Evolutionary conservation across 495 filamentous ascomycete genomes (phyloP), one percentile per base, ranked within the genome.

Genomic region (Aspergillus hancockii): DNA sequence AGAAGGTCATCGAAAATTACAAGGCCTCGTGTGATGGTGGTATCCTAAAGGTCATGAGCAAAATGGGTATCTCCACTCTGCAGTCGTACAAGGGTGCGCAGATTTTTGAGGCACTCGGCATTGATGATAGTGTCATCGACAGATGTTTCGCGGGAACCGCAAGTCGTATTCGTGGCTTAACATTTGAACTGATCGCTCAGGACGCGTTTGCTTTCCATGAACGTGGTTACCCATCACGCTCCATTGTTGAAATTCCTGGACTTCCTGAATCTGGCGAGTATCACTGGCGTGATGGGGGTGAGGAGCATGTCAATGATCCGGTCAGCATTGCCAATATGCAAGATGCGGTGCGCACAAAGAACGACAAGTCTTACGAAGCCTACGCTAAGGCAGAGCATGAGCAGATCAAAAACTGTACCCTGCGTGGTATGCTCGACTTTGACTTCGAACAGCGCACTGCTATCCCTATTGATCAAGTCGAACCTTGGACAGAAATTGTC

Each of bases 1-100:
- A 96, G 49, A 82, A 86, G 60, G 86, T 98, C 52, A 90, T 99
- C 60, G 86, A 89, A 59, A 99, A 99, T 77, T 99, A 98, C 82
- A 96, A 95, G 80, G 90, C 94, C 67, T 99, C 94, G 49, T 95
- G 91, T 67, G 95, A 98, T 66, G 94, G 94, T 65, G 94, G 94
- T 75, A 97, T 99, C 60, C 82, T 99, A 57, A 99, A 99, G 79
- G 94, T 99, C 70, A 99, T 99, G 94, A 96, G 91, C 77, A 99
- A 99, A 82, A 99, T 99, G 94, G 94, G 94, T 76, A 99, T 99
- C 65, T 99, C 94, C 12, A 99, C 94, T 47, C 79, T 99, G 46
- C 91, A 94, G 71, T 95, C 90, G 65, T 99, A 99, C 82, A 99
- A 99, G 80, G 94, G 94, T 71, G 94, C 94, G 54, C 94, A 99